Evolutionary conservation across 192 early-diverging fungal species (phyloP).

Genomic region (Entrophospora sp.): DNA sequence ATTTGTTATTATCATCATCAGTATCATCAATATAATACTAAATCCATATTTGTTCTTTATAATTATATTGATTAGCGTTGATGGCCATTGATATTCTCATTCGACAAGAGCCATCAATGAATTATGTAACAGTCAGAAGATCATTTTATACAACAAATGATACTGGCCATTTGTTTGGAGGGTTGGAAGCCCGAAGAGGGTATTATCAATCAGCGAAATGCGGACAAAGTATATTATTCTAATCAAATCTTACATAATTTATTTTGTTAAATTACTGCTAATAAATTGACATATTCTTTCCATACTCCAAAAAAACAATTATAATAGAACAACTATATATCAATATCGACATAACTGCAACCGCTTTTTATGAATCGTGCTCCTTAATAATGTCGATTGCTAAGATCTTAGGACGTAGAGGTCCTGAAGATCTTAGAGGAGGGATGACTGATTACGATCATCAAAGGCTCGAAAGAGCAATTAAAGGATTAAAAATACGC

Average conservation of each 20-base stretch:
- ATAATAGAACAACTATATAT: slow-evolving; percentile 43
- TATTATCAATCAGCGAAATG: slow-evolving; percentile 82
- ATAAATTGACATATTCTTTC: no score
- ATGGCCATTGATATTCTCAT: slow-evolving; percentile 72
- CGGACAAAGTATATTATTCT: slow-evolving; percentile 39
- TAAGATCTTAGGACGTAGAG: slow-evolving; percentile 52
- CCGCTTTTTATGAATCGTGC: slow-evolving; percentile 55
- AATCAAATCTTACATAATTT: background rate
- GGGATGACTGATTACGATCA: slow-evolving; percentile 26
- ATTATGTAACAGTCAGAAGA: slow-evolving; percentile 68
- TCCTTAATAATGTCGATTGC: slow-evolving; percentile 59
- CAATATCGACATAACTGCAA: slow-evolving; percentile 61
- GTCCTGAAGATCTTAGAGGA: slow-evolving; percentile 35
- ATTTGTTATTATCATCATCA: background rate
- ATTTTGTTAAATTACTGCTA: no score
- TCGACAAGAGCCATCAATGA: slow-evolving; percentile 62
- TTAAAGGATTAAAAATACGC: slow-evolving; percentile 45
- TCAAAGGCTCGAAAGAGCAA: slow-evolving; percentile 30
- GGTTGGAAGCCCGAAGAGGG: slow-evolving; percentile 84
- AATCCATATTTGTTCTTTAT: background rate
- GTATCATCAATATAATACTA: background rate
- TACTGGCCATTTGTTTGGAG: slow-evolving; percentile 39
- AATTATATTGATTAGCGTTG: slow-evolving; percentile 29
- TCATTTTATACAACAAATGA: slow-evolving; percentile 78
- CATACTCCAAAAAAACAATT: background rate